A percentile compares a stretch with the other conserved stretches of the same genome.
Evolutionary conservation across 176 grass and related monocot genomes (phyloP).

Genomic region (Zea luxurians): DNA sequence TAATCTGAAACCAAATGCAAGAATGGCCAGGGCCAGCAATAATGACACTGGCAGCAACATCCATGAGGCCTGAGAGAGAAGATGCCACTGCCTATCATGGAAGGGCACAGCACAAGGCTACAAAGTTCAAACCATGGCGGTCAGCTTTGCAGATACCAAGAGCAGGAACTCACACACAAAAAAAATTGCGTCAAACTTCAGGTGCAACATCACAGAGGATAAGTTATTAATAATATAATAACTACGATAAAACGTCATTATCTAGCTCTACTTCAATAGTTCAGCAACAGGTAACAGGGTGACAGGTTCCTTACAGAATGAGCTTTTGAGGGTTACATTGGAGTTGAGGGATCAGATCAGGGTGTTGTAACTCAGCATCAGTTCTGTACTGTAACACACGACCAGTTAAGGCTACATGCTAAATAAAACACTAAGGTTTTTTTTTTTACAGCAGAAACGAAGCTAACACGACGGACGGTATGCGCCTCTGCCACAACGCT

Average conservation of each 20-base stretch:
- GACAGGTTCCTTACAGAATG: slow-evolving; percentile 39
- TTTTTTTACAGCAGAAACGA: slow-evolving; percentile 48
- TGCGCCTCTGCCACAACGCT: slow-evolving; percentile 32
- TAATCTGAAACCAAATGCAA: neutral
- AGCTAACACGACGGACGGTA: slow-evolving; percentile 14
- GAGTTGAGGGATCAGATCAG: slow-evolving; percentile 36
- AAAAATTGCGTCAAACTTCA: slow-evolving; percentile 38
- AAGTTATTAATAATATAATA: slow-evolving; percentile 27
- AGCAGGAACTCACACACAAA: neutral
- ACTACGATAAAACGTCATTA: slow-evolving; percentile 37
- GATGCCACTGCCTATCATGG: slow-evolving; percentile 31
- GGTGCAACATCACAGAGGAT: slow-evolving; percentile 14
- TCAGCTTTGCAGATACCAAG: slow-evolving; percentile 21
- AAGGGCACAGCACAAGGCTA: slow-evolving; percentile 2
- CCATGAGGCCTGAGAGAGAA: neutral
- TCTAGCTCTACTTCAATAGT: slow-evolving; percentile 28
- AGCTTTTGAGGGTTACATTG: slow-evolving; percentile 44
- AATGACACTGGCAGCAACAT: slow-evolving; percentile 27
- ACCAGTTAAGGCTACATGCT: slow-evolving; percentile 35
- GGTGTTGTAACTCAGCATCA: slow-evolving; percentile 47
- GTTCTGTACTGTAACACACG: slow-evolving; percentile 47
- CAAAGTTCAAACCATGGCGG: slow-evolving; percentile 20
- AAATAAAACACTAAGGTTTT: slow-evolving; percentile 14
- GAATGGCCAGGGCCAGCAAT: slow-evolving; percentile 27
- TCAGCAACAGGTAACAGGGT: slow-evolving; percentile 17